These are phyloP conservation scores for Tolypocladium ovalisporum DNA, from an alignment of 2,329 filamentous ascomycete genomes.

Conservation along the genomic window DNA sequence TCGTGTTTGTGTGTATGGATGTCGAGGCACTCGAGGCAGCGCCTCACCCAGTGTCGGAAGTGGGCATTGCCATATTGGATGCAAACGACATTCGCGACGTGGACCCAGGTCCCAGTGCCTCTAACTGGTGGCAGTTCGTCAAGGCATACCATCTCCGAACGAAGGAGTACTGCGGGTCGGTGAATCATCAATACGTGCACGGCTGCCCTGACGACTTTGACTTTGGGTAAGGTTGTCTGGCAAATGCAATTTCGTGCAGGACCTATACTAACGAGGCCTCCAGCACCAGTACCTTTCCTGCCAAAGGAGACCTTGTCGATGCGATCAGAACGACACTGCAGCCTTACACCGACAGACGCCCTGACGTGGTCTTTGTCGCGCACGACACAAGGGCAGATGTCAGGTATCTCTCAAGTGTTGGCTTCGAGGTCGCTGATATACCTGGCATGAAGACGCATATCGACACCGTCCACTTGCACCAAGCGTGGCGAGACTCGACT, in stretches of 20 bases:
- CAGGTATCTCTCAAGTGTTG: conserved; percentile 52
- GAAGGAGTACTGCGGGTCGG: conserved; percentile 51
- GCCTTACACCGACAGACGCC: conserved; percentile 15
- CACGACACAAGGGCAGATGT: conserved; percentile 64
- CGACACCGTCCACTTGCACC: conserved; percentile 66
- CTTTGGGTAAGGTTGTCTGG: conserved; percentile 53
- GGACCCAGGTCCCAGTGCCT: conserved; percentile 49
- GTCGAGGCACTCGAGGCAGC: conserved; percentile 68
- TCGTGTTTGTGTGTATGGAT: conserved; percentile 68
- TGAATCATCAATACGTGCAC: conserved; percentile 56
- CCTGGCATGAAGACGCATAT: conserved; percentile 48
- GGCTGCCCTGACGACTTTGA: conserved; percentile 67
- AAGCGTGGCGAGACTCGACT: conserved; percentile 42
- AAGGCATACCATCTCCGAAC: conserved; percentile 67
- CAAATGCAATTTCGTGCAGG: background rate
- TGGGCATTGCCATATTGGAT: conserved; percentile 76
- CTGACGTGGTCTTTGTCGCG: conserved; percentile 64
- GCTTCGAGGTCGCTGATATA: conserved; percentile 46
- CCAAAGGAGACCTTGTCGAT: conserved; percentile 18
- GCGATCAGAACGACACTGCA: conserved; percentile 26
- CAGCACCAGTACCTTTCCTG: conserved; percentile 32
- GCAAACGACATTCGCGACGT: conserved; percentile 42
- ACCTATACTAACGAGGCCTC: conserved; percentile 4
- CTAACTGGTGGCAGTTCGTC: conserved; percentile 58
- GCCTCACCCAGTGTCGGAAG: conserved; percentile 62